phyloP scores from a whole-genome alignment of 192 early-diverging fungal species.

The Gaertneriomyces sp. region DNA sequence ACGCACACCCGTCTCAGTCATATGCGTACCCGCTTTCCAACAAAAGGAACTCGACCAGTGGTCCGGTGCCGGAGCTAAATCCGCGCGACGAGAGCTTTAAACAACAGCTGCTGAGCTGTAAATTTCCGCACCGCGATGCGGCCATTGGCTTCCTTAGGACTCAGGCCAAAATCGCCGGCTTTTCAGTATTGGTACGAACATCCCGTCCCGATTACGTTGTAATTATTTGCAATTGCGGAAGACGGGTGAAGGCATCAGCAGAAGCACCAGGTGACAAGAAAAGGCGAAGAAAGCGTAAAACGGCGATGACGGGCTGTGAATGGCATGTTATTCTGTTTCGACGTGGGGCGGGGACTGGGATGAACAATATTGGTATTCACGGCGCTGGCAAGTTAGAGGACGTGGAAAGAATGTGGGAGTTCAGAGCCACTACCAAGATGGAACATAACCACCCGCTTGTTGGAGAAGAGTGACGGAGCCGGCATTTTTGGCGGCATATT shows the following conservation, averaged over 20 bases:
- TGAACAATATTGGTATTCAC: conserved; percentile 1
- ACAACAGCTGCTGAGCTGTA: conserved; percentile 15
- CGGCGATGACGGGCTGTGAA: conserved; percentile 38
- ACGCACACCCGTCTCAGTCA: not conserved
- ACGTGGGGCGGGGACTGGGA: too few relatives aligned
- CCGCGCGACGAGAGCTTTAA: conserved; percentile 26
- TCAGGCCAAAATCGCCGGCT: conserved; percentile 22
- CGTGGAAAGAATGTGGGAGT: conserved; percentile 35
- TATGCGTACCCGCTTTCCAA: not conserved
- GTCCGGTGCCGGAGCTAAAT: conserved; percentile 11
- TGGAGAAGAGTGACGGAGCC: too few relatives aligned
- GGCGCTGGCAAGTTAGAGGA: too few relatives aligned
- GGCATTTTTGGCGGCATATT: too few relatives aligned
- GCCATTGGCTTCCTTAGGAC: conserved; percentile 29
- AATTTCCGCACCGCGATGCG: conserved; percentile 21
- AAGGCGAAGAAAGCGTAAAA: conserved; percentile 33
- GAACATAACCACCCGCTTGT: conserved; percentile 32
- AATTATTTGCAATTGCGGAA: conserved; percentile 36
- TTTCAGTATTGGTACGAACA: conserved; percentile 34
- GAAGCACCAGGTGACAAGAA: conserved; percentile 23
- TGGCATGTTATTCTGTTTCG: conserved; percentile 39
- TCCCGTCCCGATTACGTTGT: conserved; percentile 33
- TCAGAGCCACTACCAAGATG: conserved; percentile 31
- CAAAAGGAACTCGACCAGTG: not conserved
- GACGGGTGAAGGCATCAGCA: conserved; percentile 26